A percentile compares a stretch with the other conserved stretches of the same genome.
Conservation (phyloP, 805 yeast species). For the Saturnispora diversa region DNA sequence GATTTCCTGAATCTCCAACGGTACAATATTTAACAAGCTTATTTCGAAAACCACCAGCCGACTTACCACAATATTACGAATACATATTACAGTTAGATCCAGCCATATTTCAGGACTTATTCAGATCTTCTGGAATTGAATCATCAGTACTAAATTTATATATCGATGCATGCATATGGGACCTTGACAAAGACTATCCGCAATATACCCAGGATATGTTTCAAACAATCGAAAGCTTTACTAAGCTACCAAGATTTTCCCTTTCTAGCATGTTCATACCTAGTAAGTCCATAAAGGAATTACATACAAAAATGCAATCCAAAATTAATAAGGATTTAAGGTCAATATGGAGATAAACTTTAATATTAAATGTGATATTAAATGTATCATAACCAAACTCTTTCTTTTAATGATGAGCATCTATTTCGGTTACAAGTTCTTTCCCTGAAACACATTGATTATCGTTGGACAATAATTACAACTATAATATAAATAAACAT, state of each 20-base stretch:
- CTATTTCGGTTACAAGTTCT: too few species aligned
- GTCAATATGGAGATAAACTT: constrained; percentile 10
- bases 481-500: too few species aligned
- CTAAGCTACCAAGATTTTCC: constrained; percentile 31
- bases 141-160: constrained; percentile 39
- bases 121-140: constrained; percentile 41
- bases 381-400: too few species aligned
- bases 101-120: constrained; percentile 26
- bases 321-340: constrained; percentile 8
- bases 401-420: too few species aligned
- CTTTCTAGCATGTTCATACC: constrained; percentile 32
- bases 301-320: constrained; percentile 2
- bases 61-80: constrained; percentile 25
- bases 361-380: too few species aligned
- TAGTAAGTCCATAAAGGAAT: constrained; percentile 5
- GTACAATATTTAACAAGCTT: constrained; percentile 38
- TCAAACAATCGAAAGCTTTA: constrained; percentile 23
- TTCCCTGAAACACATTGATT: too few species aligned
- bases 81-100: constrained; percentile 31
- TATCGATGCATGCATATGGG: constrained; percentile 32
- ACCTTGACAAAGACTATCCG: constrained; percentile 18
- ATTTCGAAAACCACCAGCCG: constrained; percentile 18
- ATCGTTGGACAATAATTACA: too few species aligned
- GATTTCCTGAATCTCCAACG: constrained; percentile 41
- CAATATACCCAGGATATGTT: constrained; percentile 17